These are phyloP conservation scores for Salix brachista DNA, from an alignment of 345 rosid genomes.

Conservation along the genomic window DNA sequence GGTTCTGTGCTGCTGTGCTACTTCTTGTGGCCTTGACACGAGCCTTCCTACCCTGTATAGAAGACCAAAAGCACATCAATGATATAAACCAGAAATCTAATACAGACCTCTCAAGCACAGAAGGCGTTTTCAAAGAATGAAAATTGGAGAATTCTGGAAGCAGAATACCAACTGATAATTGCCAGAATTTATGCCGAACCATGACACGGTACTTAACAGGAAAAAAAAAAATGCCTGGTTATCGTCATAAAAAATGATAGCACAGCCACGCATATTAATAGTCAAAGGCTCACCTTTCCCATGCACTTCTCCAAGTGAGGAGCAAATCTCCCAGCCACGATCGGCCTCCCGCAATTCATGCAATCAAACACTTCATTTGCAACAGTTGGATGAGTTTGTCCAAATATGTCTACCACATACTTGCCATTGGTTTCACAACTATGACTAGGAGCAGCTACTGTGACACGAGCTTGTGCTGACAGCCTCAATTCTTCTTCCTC, in stretches of 20 bases:
- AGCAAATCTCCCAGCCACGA: slow-evolving; percentile 91
- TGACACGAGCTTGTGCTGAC: slow-evolving; percentile 73
- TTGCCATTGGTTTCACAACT: slow-evolving; percentile 66
- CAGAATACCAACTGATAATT: not conserved
- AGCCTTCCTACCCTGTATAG: slow-evolving; percentile 81
- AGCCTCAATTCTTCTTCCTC: slow-evolving; percentile 86
- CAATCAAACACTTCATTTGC: slow-evolving; percentile 84
- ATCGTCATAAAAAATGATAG: not conserved
- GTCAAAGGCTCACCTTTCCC: slow-evolving; percentile 73
- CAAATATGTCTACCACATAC: slow-evolving; percentile 84
- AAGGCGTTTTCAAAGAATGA: not conserved
- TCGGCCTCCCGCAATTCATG: slow-evolving; percentile 87
- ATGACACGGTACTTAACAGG: not conserved
- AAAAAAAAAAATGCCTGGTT: not conserved
- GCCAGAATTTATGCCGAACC: not conserved
- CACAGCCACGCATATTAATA: not conserved
- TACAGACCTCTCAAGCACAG: no score
- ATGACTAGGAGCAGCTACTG: slow-evolving; percentile 65
- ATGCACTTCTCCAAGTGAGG: slow-evolving; percentile 96
- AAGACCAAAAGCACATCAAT: slow-evolving; percentile 3
- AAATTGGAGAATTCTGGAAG: not conserved
- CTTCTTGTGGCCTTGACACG: slow-evolving; percentile 72
- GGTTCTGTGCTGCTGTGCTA: slow-evolving; percentile 70
- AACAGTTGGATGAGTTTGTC: slow-evolving; percentile 78
- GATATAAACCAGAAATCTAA: not conserved